A percentile compares a stretch with the other conserved stretches of the same genome.
Conservation (phyloP, 2,329 filamentous ascomycete genomes). For the Aureobasidium sp. region DNA sequence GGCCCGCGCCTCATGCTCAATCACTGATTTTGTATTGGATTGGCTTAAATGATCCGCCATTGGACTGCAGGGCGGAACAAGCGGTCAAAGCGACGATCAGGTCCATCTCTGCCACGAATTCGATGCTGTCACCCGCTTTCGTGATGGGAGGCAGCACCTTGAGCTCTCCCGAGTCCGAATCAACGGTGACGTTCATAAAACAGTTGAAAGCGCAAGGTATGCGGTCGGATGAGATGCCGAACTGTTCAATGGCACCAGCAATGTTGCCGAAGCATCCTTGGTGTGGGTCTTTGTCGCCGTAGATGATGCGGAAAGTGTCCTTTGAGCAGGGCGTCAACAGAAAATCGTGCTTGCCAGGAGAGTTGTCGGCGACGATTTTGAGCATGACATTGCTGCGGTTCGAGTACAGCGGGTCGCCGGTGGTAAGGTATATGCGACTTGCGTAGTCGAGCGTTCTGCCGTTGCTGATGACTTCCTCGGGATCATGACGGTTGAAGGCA, state of each 20-base stretch:
- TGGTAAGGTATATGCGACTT: slow-evolving; percentile 18
- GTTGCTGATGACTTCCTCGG: slow-evolving; percentile 18
- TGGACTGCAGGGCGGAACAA: slow-evolving; percentile 19
- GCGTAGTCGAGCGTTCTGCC: slow-evolving; percentile 20
- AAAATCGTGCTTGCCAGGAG: slow-evolving; percentile 18
- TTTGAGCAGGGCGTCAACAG: slow-evolving; percentile 19
- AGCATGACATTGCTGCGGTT: slow-evolving; percentile 18
- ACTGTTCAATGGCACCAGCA: slow-evolving; percentile 16
- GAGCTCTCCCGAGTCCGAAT: slow-evolving; percentile 18
- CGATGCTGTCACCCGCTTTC: slow-evolving; percentile 21
- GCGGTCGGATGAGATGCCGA: slow-evolving; percentile 17
- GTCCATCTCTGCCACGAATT: slow-evolving; percentile 23
- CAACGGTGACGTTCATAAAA: slow-evolving; percentile 23
- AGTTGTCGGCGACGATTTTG: slow-evolving; percentile 9
- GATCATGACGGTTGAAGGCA: slow-evolving; percentile 17
- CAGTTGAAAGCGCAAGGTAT: slow-evolving; percentile 22
- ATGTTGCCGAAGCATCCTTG: slow-evolving; percentile 23
- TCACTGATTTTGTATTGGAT: slow-evolving; percentile 16
- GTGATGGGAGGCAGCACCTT: slow-evolving; percentile 20
- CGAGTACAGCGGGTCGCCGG: slow-evolving; percentile 17
- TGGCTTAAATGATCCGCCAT: slow-evolving; percentile 20
- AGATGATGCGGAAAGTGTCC: slow-evolving; percentile 20
- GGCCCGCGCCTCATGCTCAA: not conserved
- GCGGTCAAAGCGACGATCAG: slow-evolving; percentile 21
- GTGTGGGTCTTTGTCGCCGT: slow-evolving; percentile 20